Percentiles rank a stretch among this genome's conserved stretches.
phyloP scores from a whole-genome alignment of 2,329 filamentous ascomycete genomes.

The Ophiognomonia clavigignenti-juglandacearum region DNA sequence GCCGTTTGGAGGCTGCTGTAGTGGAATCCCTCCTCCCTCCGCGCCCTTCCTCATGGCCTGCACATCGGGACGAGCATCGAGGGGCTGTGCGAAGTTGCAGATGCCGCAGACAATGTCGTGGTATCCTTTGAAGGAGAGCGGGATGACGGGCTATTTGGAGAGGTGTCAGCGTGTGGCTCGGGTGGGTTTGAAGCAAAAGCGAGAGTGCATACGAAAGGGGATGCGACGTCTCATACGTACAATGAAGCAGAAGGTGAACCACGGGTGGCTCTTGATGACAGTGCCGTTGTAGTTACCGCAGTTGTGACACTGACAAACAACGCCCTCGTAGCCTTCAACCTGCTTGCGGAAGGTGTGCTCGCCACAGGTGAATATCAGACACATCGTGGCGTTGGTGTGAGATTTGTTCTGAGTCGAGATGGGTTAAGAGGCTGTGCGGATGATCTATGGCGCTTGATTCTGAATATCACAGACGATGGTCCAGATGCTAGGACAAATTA shows the following conservation, averaged over 20 bases:
- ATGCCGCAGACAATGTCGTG: slow-evolving; percentile 69
- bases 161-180: no score
- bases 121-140: slow-evolving; percentile 63
- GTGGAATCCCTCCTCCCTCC: slow-evolving; percentile 31
- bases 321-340: slow-evolving; percentile 55
- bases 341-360: slow-evolving; percentile 58
- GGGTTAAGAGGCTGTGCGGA: no score
- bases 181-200: background rate
- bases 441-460: no score
- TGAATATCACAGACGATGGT: no score
- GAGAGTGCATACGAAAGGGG: background rate
- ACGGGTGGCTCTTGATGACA: slow-evolving; percentile 61
- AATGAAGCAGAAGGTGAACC: slow-evolving; percentile 78
- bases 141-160: slow-evolving; percentile 71
- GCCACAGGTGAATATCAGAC: slow-evolving; percentile 58
- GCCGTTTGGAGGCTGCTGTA: slow-evolving; percentile 30
- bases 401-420: background rate
- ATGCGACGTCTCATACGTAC: no score
- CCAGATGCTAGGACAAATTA: no score
- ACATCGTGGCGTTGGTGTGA: slow-evolving; percentile 36
- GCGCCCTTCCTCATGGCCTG: slow-evolving; percentile 39
- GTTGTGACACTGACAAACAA: slow-evolving; percentile 60
- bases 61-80: slow-evolving; percentile 53
- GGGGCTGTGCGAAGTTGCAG: slow-evolving; percentile 70
- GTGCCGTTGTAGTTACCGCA: slow-evolving; percentile 60